Conservation (phyloP, 1,284 basidiomycete genomes). For the Fomitopsis betulina region DNA sequence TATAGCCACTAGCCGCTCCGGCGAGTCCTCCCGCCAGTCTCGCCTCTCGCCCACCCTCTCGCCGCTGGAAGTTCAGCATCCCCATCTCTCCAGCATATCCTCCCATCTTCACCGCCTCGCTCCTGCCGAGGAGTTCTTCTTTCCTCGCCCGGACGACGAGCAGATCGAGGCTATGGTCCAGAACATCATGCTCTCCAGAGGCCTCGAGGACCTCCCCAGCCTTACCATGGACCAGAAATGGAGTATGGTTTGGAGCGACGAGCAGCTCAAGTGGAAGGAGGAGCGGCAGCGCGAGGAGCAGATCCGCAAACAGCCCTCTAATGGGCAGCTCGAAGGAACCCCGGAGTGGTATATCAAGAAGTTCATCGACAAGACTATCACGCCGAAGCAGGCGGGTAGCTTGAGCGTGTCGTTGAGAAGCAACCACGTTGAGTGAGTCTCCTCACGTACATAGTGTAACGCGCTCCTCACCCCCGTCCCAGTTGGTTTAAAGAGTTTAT, state of each 20-base stretch:
- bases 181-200: conserved; percentile 65
- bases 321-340: conserved; percentile 56
- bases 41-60: conserved; percentile 56
- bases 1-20: conserved; percentile 54
- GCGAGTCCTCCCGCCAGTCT: conserved; percentile 49
- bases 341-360: conserved; percentile 90
- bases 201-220: conserved; percentile 53
- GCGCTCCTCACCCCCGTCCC: not conserved
- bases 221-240: conserved; percentile 87
- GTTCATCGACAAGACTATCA: conserved; percentile 85
- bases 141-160: conserved; percentile 70
- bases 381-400: conserved; percentile 73
- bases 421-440: conserved; percentile 70
- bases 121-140: conserved; percentile 59
- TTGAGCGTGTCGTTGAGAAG: conserved; percentile 81
- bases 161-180: conserved; percentile 80
- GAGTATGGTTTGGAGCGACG: conserved; percentile 85
- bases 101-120: conserved; percentile 45
- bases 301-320: conserved; percentile 52
- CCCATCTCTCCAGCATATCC: conserved; percentile 52
- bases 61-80: conserved; percentile 43
- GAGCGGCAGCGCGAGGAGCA: conserved; percentile 58
- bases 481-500: conserved; percentile 86
- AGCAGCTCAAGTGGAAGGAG: conserved; percentile 77
- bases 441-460: not conserved